phyloP scores from a whole-genome alignment of 768 basidiomycete species.

The Xanthoconium purpureum region DNA sequence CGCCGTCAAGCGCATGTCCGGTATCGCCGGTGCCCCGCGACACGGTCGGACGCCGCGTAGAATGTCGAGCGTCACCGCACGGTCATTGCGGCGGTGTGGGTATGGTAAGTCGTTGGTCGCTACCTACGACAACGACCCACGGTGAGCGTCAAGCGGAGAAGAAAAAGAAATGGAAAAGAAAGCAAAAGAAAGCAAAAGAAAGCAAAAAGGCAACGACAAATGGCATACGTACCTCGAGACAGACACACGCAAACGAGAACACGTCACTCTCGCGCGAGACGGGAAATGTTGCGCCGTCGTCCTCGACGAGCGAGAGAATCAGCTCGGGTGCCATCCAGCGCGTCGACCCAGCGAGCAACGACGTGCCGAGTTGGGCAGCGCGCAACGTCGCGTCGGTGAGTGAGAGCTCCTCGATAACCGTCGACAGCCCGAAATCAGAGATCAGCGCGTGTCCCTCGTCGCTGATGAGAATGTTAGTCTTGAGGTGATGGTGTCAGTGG shows the following conservation, averaged over 20 bases:
- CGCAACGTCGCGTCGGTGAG: constrained; percentile 25
- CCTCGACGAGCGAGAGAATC: constrained; percentile 47
- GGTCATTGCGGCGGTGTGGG: constrained; percentile 49
- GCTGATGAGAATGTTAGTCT: constrained; percentile 60
- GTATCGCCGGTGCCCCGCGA: constrained; percentile 27
- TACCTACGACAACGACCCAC: constrained; percentile 33
- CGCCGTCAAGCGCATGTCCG: constrained; percentile 13
- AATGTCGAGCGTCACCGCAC: constrained; percentile 52
- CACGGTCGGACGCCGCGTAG: constrained; percentile 49
- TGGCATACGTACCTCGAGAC: constrained; percentile 45
- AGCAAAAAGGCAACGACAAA: too few relatives aligned
- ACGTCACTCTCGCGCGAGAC: constrained; percentile 55
- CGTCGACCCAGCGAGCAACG: constrained; percentile 34
- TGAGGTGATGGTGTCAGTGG: neutral
- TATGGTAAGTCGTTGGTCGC: constrained; percentile 52
- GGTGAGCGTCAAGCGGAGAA: too few relatives aligned
- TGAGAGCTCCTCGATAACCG: constrained; percentile 52
- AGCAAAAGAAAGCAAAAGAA: too few relatives aligned
- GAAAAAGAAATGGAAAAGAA: neutral
- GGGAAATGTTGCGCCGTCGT: constrained; percentile 38
- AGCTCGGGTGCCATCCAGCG: constrained; percentile 54
- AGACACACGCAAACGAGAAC: constrained; percentile 59
- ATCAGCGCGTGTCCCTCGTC: constrained; percentile 51
- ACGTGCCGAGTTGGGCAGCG: constrained; percentile 27
- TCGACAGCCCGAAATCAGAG: constrained; percentile 61